A percentile compares a stretch with the other conserved stretches of the same genome.
These are phyloP conservation scores for Microcera coccophila DNA, from an alignment of 2,329 filamentous ascomycete genomes.

Conservation along the genomic window DNA sequence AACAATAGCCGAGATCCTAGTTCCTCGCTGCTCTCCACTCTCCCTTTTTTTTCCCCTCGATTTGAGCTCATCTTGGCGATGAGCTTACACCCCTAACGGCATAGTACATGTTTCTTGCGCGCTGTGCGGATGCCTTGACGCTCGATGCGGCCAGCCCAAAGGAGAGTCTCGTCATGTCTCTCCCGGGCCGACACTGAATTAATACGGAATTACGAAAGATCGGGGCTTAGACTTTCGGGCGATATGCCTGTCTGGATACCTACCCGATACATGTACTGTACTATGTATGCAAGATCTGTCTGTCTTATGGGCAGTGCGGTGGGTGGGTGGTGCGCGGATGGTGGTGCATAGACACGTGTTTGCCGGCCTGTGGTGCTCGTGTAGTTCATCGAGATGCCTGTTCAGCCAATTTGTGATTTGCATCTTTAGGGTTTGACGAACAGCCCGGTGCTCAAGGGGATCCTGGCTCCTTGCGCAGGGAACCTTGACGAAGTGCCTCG, in stretches of 20 bases:
- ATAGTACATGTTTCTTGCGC: neutral
- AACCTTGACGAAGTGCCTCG: too few species aligned
- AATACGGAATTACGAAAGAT: neutral
- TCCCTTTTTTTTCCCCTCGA: neutral
- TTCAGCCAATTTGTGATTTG: too few species aligned
- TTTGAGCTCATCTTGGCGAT: neutral
- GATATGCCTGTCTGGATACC: too few species aligned
- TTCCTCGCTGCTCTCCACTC: neutral
- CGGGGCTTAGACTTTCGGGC: neutral
- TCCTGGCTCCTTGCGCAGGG: too few species aligned
- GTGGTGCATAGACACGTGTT: neutral
- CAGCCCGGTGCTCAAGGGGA: too few species aligned
- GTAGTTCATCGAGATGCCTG: too few species aligned
- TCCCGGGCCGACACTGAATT: neutral
- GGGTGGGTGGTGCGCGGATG: too few species aligned
- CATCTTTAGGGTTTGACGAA: too few species aligned
- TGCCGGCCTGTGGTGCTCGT: neutral
- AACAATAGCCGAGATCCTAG: neutral
- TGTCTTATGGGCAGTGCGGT: too few species aligned
- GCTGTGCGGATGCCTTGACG: too few species aligned
- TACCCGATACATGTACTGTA: too few species aligned
- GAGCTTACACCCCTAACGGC: neutral
- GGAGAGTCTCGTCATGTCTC: neutral
- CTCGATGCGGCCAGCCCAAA: neutral
- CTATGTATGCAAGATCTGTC: too few species aligned